Conservation (phyloP, 2,329 filamentous ascomycete species). For the Colletotrichum neosansevieriae region DNA sequence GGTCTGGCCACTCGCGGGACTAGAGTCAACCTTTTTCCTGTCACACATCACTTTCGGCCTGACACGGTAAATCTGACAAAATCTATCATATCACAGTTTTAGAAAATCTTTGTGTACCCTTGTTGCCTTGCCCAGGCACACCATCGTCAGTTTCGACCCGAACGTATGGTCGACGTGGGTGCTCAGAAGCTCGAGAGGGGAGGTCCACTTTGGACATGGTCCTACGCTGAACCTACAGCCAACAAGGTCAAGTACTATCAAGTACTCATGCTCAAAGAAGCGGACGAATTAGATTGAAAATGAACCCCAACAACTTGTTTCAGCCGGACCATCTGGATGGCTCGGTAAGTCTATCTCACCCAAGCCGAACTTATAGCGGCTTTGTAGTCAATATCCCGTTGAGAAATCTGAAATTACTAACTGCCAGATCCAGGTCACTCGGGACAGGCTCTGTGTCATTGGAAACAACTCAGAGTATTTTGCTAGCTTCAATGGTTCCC, state of each 20-base stretch:
- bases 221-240: background rate
- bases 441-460: too few relatives aligned
- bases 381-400: too few relatives aligned
- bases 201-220: background rate
- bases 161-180: background rate
- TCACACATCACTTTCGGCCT: background rate
- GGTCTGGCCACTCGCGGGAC: too few relatives aligned
- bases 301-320: background rate
- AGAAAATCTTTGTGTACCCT: background rate
- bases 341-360: background rate
- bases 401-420: too few relatives aligned
- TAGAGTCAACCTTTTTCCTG: background rate
- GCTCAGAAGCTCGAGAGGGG: background rate
- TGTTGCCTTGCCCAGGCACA: background rate
- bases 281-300: background rate
- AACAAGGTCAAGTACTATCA: background rate
- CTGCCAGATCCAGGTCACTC: too few relatives aligned
- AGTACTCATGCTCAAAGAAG: background rate
- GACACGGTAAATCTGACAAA: background rate
- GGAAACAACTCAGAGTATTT: too few relatives aligned
- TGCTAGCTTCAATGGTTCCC: too few relatives aligned
- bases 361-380: too few relatives aligned
- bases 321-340: too few relatives aligned
- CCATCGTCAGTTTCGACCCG: background rate
- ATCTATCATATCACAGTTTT: slow-evolving; percentile 1